Evolutionary conservation across 176 grass and related monocot genomes (phyloP).

Genomic region (Cenchrus americanus): DNA sequence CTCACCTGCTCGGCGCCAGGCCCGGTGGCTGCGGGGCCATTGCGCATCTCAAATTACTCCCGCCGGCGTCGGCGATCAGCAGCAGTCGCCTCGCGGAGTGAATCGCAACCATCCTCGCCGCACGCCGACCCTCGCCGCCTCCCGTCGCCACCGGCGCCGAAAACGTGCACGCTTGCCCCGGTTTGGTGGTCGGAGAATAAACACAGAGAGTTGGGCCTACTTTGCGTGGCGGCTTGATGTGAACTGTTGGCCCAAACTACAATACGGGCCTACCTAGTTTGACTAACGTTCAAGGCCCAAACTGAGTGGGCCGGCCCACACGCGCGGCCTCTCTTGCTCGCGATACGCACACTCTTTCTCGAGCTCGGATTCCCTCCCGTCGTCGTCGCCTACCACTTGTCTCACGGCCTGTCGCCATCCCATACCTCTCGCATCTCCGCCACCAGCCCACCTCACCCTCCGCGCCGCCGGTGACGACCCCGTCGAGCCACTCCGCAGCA

Average conservation of each 20-base stretch:
- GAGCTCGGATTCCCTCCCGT: not conserved
- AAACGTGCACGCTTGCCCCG: constrained; percentile 24
- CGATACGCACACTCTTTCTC: too few relatives aligned
- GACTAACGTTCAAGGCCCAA: not conserved
- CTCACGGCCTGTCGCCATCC: constrained; percentile 37
- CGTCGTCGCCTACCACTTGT: constrained; percentile 43
- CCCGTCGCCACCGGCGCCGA: constrained; percentile 36
- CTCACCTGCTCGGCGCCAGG: constrained; percentile 48
- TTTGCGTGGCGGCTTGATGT: too few relatives aligned
- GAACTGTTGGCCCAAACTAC: too few relatives aligned
- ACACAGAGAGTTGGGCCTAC: too few relatives aligned
- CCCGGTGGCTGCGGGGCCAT: constrained; percentile 29
- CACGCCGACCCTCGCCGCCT: constrained; percentile 33
- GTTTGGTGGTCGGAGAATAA: too few relatives aligned
- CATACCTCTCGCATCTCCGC: not conserved
- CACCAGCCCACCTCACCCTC: constrained; percentile 27
- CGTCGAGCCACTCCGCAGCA: constrained; percentile 14
- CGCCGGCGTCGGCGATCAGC: constrained; percentile 35
- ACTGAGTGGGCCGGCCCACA: not conserved
- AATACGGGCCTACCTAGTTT: too few relatives aligned
- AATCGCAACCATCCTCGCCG: constrained; percentile 37
- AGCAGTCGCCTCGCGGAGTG: constrained; percentile 43
- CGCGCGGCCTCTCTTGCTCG: too few relatives aligned
- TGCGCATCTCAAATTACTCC: constrained; percentile 40
- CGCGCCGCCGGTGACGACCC: constrained; percentile 38